Evolutionary conservation across 108 stramenopile genomes (phyloP), one percentile per base, ranked within the genome.

Genomic region (Discostella stelligeroides): DNA sequence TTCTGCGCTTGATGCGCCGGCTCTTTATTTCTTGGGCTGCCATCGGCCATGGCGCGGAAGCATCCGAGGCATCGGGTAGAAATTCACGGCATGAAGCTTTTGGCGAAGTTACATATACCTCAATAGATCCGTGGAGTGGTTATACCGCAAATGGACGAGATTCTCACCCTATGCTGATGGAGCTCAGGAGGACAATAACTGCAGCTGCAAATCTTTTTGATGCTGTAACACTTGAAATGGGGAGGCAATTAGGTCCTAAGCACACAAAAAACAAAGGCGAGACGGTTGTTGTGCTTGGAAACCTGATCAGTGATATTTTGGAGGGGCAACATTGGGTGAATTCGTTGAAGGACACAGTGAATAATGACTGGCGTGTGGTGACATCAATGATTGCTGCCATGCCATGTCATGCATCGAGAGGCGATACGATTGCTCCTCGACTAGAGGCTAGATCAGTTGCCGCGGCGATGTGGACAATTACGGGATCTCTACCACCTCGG

Each of bases 1-100:
- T 88, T 20, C 60, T 92, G 51, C 76, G 88, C 24, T 75, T 92
- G 14, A 76, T 95, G 63, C 88, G 94, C 18, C 89, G 92, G 56
- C 85, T 88, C 30, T 85, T 89, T 41, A 89, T 95, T 51, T 86
- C 94, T 30, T 95, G 94, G 94, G 84, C 91, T 45, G 85, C 91
- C 4, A 60, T 91, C 64, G 94, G 94, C 25, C 91, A 95, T 56
- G 85, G 84, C 58, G 94, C 90, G 45, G 88, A 89, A 25, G 60
- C 89, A 40, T 80, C 88, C 30, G 94, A 95, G 63, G 86, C 91
- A 41, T 75, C 89, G 28, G 82, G 77, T 28, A 73, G 94, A 38
- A 84, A 87, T 38, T 63, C 89, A n/a, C 85, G 86, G 43, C 85
- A 87, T 56, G 82, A 86, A 17, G 70, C 87, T 13, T 93, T 93